Base-by-base conservation (phyloP, 1,284 basidiomycete genomes). In the Leccinum griseonigrum region DNA sequence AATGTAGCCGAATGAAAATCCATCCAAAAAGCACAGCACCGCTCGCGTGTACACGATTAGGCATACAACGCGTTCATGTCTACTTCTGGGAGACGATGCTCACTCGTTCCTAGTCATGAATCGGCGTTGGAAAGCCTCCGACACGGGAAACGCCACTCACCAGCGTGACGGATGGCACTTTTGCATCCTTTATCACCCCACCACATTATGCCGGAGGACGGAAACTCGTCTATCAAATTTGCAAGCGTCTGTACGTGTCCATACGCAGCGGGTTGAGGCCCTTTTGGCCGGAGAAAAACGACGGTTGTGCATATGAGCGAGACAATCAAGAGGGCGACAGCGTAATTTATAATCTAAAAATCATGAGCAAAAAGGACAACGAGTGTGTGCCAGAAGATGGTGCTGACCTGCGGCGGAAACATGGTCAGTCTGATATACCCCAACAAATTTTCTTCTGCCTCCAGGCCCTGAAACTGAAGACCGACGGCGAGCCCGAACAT, bases 171-270 rank as follows among this genome's bases (percentile, higher is more conserved):
- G 26, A 40, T 1, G 59, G 32, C 13, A 22, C 8, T 18, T 32
- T 59, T 57, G 2, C 16, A 14, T 0, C 40, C 50, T 10, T 74
- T 75, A 26, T 66, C 63, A 22, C 74, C 74, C 73, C 74, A 75
- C 74, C 74, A 74, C 66, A 75, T 74, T 16, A 6, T 38, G 14
- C 36, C 14, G 7, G 13, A 7, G 14, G 36, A 38, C 36, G 36
- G 36, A 38, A 38, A 38, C 13, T 38, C 36, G 32, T 34, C 32
- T 9, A 34, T 34, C 32, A 34, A 56, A 57, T 75, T 74, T 2
- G 71, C 72, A 22, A 75, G 70, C 22, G 70, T 73, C 55, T 74
- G 73, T 4, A 75, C 51, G n/a, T 75, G 72, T 1, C 72, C 72
- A 28, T 75, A 75, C 14, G 73, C 63, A 16, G 69, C 70, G 0